These are phyloP conservation scores for Sporisorium exsertum DNA, from an alignment of 1,284 basidiomycete genomes.

Conservation along the genomic window DNA sequence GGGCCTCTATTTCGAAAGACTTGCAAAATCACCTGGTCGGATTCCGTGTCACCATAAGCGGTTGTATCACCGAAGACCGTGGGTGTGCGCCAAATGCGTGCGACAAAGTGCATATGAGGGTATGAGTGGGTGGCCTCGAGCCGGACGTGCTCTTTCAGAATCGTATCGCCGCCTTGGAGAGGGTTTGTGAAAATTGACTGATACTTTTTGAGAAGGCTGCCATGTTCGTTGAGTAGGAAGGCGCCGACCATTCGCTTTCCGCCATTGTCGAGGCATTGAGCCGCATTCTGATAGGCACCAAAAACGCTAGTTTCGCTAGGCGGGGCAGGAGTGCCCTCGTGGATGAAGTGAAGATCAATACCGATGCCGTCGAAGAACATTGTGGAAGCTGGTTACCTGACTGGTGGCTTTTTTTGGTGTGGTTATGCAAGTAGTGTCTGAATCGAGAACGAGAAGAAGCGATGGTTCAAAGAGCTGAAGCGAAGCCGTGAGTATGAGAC, in stretches of 20 bases:
- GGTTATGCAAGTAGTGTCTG: not conserved
- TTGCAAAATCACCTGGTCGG: conserved; percentile 1
- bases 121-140: conserved; percentile 4
- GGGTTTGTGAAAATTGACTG: not conserved
- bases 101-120: conserved; percentile 1
- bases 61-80: not conserved
- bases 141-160: conserved; percentile 1
- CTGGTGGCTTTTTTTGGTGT: conserved; percentile 3
- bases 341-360: conserved; percentile 29
- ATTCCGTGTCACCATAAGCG: not conserved
- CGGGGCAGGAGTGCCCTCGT: conserved; percentile 8
- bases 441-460: not conserved
- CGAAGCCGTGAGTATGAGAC: not conserved
- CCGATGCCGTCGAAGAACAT: conserved; percentile 31
- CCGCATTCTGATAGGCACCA: conserved; percentile 10
- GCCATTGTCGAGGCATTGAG: not conserved
- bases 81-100: conserved; percentile 9
- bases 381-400: not conserved
- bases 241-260: not conserved
- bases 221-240: conserved; percentile 19
- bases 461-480: not conserved
- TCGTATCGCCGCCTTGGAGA: not conserved
- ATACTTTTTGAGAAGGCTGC: conserved; percentile 4
- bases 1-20: not conserved
- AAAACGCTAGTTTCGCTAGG: conserved; percentile 5